phyloP scores from a whole-genome alignment of 768 basidiomycete genomes.

The Psilocybe subaeruginosa region DNA sequence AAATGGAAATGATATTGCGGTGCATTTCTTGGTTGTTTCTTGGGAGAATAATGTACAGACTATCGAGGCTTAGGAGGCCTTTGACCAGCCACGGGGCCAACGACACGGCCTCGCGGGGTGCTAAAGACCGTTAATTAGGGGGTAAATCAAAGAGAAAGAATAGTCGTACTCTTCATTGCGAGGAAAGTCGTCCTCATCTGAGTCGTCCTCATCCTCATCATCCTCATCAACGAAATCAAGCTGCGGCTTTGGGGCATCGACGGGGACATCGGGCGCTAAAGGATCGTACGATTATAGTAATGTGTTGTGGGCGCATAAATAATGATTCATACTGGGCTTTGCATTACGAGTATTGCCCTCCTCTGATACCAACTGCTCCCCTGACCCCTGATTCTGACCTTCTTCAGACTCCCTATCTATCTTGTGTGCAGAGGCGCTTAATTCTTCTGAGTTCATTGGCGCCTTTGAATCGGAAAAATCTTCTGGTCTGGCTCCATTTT shows the following conservation, averaged over 20 bases:
- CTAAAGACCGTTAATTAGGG: not conserved
- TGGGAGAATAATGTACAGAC: not conserved
- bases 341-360: no score
- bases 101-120: slow-evolving; percentile 12
- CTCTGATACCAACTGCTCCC: no score
- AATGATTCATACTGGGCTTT: not conserved
- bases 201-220: not conserved
- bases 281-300: not conserved
- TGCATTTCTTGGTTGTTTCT: not conserved
- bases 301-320: not conserved
- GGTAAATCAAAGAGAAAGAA: not conserved
- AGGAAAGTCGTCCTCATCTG: slow-evolving; percentile 10
- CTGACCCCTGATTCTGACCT: no score
- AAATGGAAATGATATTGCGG: no score
- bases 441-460: rapidly evolving
- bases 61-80: slow-evolving; percentile 10
- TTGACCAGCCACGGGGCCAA: slow-evolving; percentile 16
- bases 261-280: not conserved
- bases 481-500: no score
- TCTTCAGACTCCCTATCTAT: no score
- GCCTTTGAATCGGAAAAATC: no score
- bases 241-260: not conserved
- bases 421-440: no score
- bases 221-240: not conserved
- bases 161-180: slow-evolving; percentile 16